Percentiles rank a stretch among this genome's conserved stretches.
These are phyloP conservation scores for Tolypocladium sp. DNA, from an alignment of 2,329 filamentous ascomycete species.

Conservation along the genomic window DNA sequence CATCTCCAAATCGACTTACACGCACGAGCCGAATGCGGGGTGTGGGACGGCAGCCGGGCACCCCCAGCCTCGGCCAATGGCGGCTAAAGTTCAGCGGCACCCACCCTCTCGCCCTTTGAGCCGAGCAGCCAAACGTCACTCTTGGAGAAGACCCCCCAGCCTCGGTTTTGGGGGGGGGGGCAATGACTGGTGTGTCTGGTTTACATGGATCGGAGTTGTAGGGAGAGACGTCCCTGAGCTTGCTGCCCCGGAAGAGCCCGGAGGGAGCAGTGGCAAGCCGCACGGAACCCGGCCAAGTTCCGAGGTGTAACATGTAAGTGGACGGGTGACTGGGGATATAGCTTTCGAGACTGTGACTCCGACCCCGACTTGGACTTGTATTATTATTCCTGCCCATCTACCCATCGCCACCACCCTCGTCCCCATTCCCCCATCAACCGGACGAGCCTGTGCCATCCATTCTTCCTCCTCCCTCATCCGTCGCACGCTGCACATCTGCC, in stretches of 20 bases:
- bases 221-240: background rate
- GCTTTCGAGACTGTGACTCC: background rate
- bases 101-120: conserved; percentile 4
- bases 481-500: conserved; percentile 5
- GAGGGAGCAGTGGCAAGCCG: background rate
- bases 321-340: background rate
- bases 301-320: background rate
- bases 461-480: no score
- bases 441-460: background rate
- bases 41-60: background rate
- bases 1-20: background rate
- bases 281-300: background rate
- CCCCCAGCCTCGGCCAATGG: conserved; percentile 32
- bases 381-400: background rate
- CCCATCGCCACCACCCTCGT: background rate
- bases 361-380: background rate
- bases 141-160: background rate
- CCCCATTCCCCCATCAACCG: background rate
- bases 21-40: background rate
- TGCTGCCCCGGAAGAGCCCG: background rate
- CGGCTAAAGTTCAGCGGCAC: conserved; percentile 15
- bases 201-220: background rate
- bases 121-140: conserved; percentile 4
- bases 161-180: background rate
- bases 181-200: background rate